phyloP scores from a whole-genome alignment of 139 green algal genomes.

The Tetradesmus obliquus region DNA sequence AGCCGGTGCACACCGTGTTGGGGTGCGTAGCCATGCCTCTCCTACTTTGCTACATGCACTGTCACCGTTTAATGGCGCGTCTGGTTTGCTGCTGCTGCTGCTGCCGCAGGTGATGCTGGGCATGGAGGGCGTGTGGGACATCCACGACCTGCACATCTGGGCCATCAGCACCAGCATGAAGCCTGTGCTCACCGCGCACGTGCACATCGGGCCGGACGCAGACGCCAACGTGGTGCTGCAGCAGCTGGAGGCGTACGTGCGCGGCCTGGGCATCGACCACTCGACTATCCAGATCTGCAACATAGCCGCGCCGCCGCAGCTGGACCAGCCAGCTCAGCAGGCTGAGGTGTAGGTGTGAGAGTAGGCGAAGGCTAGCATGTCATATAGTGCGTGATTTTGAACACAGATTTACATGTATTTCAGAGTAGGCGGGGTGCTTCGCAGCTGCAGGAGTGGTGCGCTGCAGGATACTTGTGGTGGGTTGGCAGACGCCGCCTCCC shows the following conservation, averaged over 20 bases:
- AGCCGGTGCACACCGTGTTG: too few relatives aligned
- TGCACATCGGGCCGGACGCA: constrained; percentile 56
- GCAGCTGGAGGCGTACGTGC: constrained; percentile 57
- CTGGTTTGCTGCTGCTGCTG: not conserved
- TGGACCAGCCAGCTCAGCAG: not conserved
- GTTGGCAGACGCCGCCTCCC: too few relatives aligned
- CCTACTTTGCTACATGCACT: not conserved
- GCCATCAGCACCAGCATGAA: constrained; percentile 79
- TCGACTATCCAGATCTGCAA: constrained; percentile 84
- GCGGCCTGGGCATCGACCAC: constrained; percentile 76
- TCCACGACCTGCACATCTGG: constrained; percentile 96
- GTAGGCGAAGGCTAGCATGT: not conserved
- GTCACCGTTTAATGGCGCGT: too few relatives aligned
- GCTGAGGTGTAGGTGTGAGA: not conserved
- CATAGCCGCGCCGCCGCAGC: not conserved
- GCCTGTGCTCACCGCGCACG: constrained; percentile 82
- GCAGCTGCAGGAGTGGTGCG: too few relatives aligned
- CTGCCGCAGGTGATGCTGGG: constrained; percentile 8
- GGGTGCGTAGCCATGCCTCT: too few relatives aligned
- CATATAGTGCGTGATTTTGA: too few relatives aligned
- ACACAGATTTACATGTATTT: not conserved
- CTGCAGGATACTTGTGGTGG: too few relatives aligned
- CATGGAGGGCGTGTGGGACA: constrained; percentile 78
- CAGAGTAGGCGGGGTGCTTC: not conserved
- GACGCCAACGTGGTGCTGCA: constrained; percentile 57